Conservation (phyloP, 2,329 filamentous ascomycete genomes). For the Exserohilum turcica region DNA sequence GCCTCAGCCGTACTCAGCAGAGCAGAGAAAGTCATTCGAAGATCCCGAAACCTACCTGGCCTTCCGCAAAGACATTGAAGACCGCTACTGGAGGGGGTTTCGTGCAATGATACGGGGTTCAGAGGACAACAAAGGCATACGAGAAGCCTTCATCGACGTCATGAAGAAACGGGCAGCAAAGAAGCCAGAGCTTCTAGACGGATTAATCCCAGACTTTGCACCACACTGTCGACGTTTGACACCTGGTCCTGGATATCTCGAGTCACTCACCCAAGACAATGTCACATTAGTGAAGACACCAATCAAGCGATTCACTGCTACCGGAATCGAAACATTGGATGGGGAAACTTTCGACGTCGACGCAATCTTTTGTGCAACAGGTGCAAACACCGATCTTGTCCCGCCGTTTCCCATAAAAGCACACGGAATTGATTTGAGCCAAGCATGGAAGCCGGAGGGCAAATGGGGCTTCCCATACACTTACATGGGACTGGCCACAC, state of each 20-base stretch:
- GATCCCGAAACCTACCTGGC: slow-evolving; percentile 65
- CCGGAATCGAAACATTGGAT: slow-evolving; percentile 48
- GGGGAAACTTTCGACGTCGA: slow-evolving; percentile 48
- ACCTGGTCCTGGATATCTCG: slow-evolving; percentile 47
- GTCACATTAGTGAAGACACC: slow-evolving; percentile 49
- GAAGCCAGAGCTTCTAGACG: slow-evolving; percentile 50
- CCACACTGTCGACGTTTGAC: slow-evolving; percentile 43
- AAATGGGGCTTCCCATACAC: slow-evolving; percentile 68
- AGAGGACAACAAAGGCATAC: slow-evolving; percentile 39
- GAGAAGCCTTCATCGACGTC: slow-evolving; percentile 38
- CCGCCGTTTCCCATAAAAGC: slow-evolving; percentile 66
- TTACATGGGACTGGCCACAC: slow-evolving; percentile 67
- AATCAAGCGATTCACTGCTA: slow-evolving; percentile 47
- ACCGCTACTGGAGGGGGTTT: slow-evolving; percentile 65
- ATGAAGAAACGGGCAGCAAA: slow-evolving; percentile 48
- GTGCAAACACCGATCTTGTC: slow-evolving; percentile 59
- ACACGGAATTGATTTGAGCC: slow-evolving; percentile 58
- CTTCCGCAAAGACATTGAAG: slow-evolving; percentile 51
- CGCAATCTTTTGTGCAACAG: slow-evolving; percentile 66
- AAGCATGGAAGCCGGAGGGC: slow-evolving; percentile 62
- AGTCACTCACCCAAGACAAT: slow-evolving; percentile 50
- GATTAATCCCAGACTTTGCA: slow-evolving; percentile 49
- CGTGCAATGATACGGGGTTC: slow-evolving; percentile 47
- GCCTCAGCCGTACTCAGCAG: slow-evolving; percentile 53
- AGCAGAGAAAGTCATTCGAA: slow-evolving; percentile 62